Base-by-base conservation (phyloP, 495 filamentous ascomycete genomes). In the Polyplosphaeria fusca region DNA sequence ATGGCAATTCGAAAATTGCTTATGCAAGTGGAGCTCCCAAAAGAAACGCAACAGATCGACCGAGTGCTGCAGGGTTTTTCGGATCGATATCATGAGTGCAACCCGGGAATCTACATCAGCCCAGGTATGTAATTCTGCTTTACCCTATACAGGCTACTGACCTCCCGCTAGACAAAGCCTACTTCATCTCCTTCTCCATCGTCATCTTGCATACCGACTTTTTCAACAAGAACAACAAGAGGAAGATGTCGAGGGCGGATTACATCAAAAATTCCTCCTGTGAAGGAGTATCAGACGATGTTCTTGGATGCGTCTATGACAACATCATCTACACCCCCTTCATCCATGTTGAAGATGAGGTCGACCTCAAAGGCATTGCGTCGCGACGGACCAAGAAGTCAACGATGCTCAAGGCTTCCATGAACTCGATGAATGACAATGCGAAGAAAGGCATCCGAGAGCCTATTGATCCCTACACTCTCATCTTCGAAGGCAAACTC, bases 171-270 rank as follows among this genome's bases (percentile, higher is more conserved):
- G 93, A 97, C 61, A 88, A 96, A 73, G 91, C 93, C 37, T 96
- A 97, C 71, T 95, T 96, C 66, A 91, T 97, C 61, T 89, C 93
- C 14, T 99, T 97, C 65, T 97, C 94, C 1, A 85, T 97, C 38
- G 75, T 99, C 37, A 96, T 99, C 59, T 76, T 99, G 16, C 93
- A 99, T 64, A 96, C 93, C 0, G 93, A 99, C 68, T 89, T 94
- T 11, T 96, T 96, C 82, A 99, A 99, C 77, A 95, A 92, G 70
- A 97, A 96, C 76, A 97, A 97, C 70, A 97, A 96, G 73, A 82
- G 91, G 65, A 99, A 97, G 71, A 99, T 99, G 93, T 91, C 95
- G 68, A 94, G 94, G 63, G 77, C 78, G 0, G 93, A 97, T 56
- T 99, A 99, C 69, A 79, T 96, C 48, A 97, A 94, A 71, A 97